Evolutionary conservation across 441 rosid genomes (phyloP).

Genomic region (Populus hybrid): DNA sequence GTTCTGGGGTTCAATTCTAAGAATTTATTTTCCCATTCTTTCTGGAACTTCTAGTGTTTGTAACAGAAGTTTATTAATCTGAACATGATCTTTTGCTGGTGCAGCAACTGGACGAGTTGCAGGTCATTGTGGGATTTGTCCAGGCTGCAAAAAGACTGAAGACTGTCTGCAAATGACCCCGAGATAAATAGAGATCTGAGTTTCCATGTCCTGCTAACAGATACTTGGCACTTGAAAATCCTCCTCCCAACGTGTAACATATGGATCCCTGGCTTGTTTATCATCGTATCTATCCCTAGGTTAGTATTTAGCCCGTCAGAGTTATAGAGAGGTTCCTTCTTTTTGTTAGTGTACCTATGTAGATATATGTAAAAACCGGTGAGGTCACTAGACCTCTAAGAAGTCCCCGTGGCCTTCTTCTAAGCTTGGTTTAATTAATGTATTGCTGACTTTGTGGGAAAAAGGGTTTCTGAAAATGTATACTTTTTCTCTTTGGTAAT

Average conservation of each 20-base stretch:
- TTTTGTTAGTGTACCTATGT: slow-evolving; percentile 37
- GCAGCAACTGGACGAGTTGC: slow-evolving; percentile 97
- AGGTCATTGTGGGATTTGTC: slow-evolving; percentile 87
- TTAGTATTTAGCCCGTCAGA: slow-evolving; percentile 18
- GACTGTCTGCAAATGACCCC: slow-evolving; percentile 59
- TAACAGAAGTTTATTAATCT: neutral
- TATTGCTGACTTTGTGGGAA: slow-evolving; percentile 37
- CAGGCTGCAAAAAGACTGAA: slow-evolving; percentile 83
- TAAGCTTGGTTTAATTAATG: slow-evolving; percentile 32
- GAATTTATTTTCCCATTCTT: neutral
- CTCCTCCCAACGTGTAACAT: slow-evolving; percentile 32
- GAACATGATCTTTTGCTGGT: slow-evolving; percentile 9
- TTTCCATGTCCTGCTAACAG: slow-evolving; percentile 37
- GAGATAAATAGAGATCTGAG: slow-evolving; percentile 16
- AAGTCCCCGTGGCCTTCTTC: slow-evolving; percentile 15
- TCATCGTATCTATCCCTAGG: slow-evolving; percentile 15
- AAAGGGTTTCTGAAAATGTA: slow-evolving; percentile 33
- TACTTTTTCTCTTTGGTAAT: slow-evolving; percentile 11
- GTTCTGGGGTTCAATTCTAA: neutral
- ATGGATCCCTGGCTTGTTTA: slow-evolving; percentile 22
- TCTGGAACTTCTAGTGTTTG: neutral
- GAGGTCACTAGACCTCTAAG: slow-evolving; percentile 20
- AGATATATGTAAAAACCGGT: slow-evolving; percentile 29
- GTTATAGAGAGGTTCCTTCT: slow-evolving; percentile 44
- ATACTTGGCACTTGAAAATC: slow-evolving; percentile 24